Evolutionary conservation across 176 grass and related monocot species (phyloP), one percentile per base, ranked within the genome.

Genomic region (Panicum miliaceum): DNA sequence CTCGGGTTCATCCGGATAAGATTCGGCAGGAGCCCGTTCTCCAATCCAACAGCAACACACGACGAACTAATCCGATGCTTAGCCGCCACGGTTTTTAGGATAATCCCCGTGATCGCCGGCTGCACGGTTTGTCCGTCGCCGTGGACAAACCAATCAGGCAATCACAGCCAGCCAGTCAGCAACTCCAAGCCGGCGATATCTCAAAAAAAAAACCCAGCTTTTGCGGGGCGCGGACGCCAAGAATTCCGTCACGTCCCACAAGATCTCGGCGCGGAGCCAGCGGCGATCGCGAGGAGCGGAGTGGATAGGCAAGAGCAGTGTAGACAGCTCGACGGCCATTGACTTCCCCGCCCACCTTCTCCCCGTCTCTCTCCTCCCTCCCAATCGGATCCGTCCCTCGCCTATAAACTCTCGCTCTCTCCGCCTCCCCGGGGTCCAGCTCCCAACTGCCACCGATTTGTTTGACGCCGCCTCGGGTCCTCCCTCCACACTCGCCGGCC

Each of bases 321-420:
- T 20, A 8, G 48, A 26, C 48, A 81, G 15, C 46, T 22, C 64
- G 64, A 54, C 79, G 48, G 64, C 8, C 81, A 84, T 80, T 80
- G 87, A 89, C 68, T 85, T 80, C 61, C n/a, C 48, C 82, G 82
- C 87, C 67, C 61, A n/a, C n/a, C 73, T 27, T 35, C 19, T n/a
- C 6, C 59, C 19, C 37, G 64, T 16, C 64, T 78, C 59, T 68
- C 66, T 59, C 42, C 87, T 78, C 59, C 77, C 66, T 59, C 42
- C 87, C 41, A 81, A 81, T 85, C 77, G 70, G 77, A 89, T 89
- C 87, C 81, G 8, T 1, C 70, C 20, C 0, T 37, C 75, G 50
- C 50, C 82, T 80, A 81, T 85, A 89, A 89, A 43, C 71, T 38
- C 37, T 36, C 45, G 2, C 12, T 14, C 4, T 19, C 64, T 46